Percentiles rank a stretch among this genome's conserved stretches.
Evolutionary conservation across 306 rosid species (phyloP).

Genomic region (Trichosanthes truncata): DNA sequence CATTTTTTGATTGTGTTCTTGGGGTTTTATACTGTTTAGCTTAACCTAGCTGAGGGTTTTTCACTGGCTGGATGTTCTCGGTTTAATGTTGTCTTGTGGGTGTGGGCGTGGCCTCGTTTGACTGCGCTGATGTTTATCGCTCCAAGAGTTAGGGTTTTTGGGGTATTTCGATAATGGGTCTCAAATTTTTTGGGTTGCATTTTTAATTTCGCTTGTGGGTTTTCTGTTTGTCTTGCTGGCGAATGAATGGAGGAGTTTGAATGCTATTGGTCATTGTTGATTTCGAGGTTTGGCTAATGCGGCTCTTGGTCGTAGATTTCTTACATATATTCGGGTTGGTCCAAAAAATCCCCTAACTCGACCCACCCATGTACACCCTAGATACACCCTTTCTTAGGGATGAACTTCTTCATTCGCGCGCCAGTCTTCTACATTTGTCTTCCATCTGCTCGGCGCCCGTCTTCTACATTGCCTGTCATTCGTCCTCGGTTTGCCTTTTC

Average conservation of each 20-base stretch:
- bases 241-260: not conserved
- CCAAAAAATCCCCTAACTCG: no score
- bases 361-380: no score
- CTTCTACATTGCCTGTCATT: no score
- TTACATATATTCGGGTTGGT: no score
- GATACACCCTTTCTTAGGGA: no score
- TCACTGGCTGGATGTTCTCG: not conserved
- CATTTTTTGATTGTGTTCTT: conserved; percentile 11
- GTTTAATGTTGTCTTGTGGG: not conserved
- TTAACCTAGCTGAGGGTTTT: not conserved
- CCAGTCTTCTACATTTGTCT: no score
- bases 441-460: no score
- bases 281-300: not conserved
- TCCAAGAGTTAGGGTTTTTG: not conserved
- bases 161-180: not conserved
- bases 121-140: not conserved
- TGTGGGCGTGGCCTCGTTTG: not conserved
- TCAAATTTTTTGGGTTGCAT: not conserved
- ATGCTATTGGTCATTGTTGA: not conserved
- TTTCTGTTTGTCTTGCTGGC: not conserved
- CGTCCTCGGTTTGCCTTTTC: no score
- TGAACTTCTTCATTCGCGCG: no score
- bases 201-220: not conserved
- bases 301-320: not conserved
- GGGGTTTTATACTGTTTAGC: conserved; percentile 19